Evolutionary conservation across 192 early-diverging fungal species (phyloP), one percentile per base, ranked within the genome.

Genomic region (Podila epicladia): DNA sequence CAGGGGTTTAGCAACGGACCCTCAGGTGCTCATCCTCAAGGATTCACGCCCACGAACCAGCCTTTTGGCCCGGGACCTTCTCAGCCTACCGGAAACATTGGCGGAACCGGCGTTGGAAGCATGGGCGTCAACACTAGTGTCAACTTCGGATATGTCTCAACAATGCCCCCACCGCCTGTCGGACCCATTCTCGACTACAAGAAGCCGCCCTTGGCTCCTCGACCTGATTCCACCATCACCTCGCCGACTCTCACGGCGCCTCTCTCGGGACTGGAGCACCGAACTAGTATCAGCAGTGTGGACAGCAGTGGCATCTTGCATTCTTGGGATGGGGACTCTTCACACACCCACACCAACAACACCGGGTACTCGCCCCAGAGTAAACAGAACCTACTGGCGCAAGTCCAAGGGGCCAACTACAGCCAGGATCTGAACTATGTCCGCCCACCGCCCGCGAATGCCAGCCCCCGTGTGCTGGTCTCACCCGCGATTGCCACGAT

Each of bases 311-410:
- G 67, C 24, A 24, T 33, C 29, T 55, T 28, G 62, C 24, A 20
- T 8, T 37, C 38, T n/a, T 24, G 60, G 41, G 69, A 24, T 9
- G 57, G 9, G 5, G 24, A 32, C 5, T 29, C 64, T 13, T 4
- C 61, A 26, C 35, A 59, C 4, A 19, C 15, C 22, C 7, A 57
- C n/a, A 9, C 24, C 11, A 67, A 48, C 72, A 73, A 35, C 57
- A 65, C 31, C 24, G 72, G 64, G 49, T 73, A 73, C 48, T 73
- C 72, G 20, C 73, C 73, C 41, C 53, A n/a, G 12, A 62, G 22
- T 20, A 67, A 55, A 31, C 73, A 74, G 41, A 11, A 65, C 24
- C 48, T 67, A 5, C 58, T 67, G 24, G 5, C 61, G 26, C 73
- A 67, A 29, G 35, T 53, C 4, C 58, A 33, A 1, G 59, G 8